Evolutionary conservation across 495 filamentous ascomycete species (phyloP), one percentile per base, ranked within the genome.

Genomic region (Aspergillus homomorphus): DNA sequence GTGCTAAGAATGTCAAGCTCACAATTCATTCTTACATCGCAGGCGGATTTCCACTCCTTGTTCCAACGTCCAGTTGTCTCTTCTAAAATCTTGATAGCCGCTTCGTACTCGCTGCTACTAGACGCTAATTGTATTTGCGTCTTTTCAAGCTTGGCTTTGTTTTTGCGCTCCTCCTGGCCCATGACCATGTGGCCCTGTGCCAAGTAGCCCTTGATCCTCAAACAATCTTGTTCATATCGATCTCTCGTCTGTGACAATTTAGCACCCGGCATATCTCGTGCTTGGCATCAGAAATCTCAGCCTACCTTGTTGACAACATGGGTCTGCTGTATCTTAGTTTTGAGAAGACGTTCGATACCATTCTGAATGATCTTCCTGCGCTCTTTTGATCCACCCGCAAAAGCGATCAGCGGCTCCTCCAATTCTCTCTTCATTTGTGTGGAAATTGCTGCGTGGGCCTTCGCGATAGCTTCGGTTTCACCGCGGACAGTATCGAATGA

Each of bases 111-210:
- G 44, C 84, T 83, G 74, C 93, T 96, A 54, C 92, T 91, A 15
- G 82, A 87, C 0, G 93, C 91, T 24, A 98, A 77, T 63, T 94
- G 92, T 62, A 96, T 93, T 70, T 98, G 95, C 6, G 95, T 97
- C 78, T 99, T 99, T 72, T 99, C 95, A 48, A 99, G 84, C 73
- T 94, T 96, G 22, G 93, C 91, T 76, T 99, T 99, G 72, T 99
- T 99, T 76, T 97, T 98, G 41, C 93, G 82, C 73, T 99, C 95
- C 63, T 99, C 95, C 59, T 99, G 95, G 12, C 95, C 95, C 95
- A 98, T 98, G 42, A 99, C 95, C 95, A 99, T 99, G 67, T 99
- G 95, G 18, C 94, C 95, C 72, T 99, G 95, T 9, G 95, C 95
- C 18, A 98, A 83, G 65, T 98, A 99, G 19, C 95, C 94, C 68